Base-by-base conservation (phyloP, 768 basidiomycete species). In the Amanita fuliginea region DNA sequence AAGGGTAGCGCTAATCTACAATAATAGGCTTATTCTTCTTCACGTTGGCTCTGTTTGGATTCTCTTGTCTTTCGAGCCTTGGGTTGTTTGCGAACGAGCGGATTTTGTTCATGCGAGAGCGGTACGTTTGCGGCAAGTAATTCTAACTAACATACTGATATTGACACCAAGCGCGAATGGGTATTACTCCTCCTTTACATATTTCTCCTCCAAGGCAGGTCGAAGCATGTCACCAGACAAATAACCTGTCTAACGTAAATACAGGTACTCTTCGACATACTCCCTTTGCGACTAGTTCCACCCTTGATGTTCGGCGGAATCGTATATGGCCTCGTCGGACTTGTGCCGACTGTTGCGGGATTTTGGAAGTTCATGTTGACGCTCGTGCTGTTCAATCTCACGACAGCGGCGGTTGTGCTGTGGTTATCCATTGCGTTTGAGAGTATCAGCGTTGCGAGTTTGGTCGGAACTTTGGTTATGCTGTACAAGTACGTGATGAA, bases 351-450 rank as follows among this genome's bases (percentile, higher is more conserved):
- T 11, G 87, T 97, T 6, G 69, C 80, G 0, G 80, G 78, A 7
- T 98, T 97, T 73, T 98, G 96, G 96, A 97, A 96, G 70, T 98
- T 99, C 72, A 83, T 97, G 70, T 80, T 98, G 55, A 88, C 86
- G 1, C 76, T 99, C 34, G 92, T 99, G 8, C 68, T 99, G 34
- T 98, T 98, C 81, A 99, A 99, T 68, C 67, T 99, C 57, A 88
- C 94, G 1, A 94, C 96, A 1, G 92, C 94, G 24, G 89, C 85
- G 60, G 86, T 95, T 35, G 86, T 98, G 18, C 69, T 99, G 4
- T 76, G 92, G 65, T 71, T 99, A 32, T 94, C 91, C 19, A 89
- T 98, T 51, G 81, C 88, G 1, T 87, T 96, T 56, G 78, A 83
- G 46, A 89, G 82, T 62, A 82, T 81, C 30, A 83, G 89, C 47